A percentile compares a stretch with the other conserved stretches of the same genome.
These are phyloP conservation scores for Tritrichomonas foetus DNA, from an alignment of 208 protist genomes.

Conservation along the genomic window DNA sequence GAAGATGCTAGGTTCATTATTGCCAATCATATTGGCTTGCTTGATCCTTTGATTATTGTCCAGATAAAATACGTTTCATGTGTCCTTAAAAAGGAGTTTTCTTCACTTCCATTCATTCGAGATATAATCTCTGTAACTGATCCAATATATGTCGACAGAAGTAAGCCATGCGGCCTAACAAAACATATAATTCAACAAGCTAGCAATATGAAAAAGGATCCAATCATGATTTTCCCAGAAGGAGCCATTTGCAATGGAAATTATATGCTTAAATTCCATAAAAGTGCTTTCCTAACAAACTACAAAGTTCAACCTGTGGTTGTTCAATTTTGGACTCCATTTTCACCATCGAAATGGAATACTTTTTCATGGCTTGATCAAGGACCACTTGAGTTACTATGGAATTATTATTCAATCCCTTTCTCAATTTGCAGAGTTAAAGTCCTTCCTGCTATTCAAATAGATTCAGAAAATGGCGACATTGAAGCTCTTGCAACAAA, in stretches of 20 bases:
- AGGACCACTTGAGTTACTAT: neutral
- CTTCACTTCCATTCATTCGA: neutral
- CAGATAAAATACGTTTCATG: neutral
- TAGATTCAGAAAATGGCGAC: neutral
- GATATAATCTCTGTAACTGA: neutral
- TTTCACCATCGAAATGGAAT: neutral
- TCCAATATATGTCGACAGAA: neutral
- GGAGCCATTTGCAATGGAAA: neutral
- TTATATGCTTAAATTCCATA: neutral
- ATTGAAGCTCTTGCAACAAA: neutral
- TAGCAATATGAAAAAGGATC: neutral
- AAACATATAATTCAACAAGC: neutral
- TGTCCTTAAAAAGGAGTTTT: neutral
- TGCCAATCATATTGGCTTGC: neutral
- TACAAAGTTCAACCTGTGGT: neutral
- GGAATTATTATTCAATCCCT: neutral
- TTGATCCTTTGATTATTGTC: neutral
- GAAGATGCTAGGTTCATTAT: neutral
- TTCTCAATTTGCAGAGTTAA: neutral
- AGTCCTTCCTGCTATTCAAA: neutral
- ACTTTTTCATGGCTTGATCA: neutral
- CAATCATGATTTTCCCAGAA: neutral
- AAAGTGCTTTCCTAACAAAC: neutral
- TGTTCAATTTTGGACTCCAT: neutral
- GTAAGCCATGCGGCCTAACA: neutral